These are phyloP conservation scores for Lignosus rhinocerotis DNA, from an alignment of 1,284 basidiomycete species.

Conservation along the genomic window DNA sequence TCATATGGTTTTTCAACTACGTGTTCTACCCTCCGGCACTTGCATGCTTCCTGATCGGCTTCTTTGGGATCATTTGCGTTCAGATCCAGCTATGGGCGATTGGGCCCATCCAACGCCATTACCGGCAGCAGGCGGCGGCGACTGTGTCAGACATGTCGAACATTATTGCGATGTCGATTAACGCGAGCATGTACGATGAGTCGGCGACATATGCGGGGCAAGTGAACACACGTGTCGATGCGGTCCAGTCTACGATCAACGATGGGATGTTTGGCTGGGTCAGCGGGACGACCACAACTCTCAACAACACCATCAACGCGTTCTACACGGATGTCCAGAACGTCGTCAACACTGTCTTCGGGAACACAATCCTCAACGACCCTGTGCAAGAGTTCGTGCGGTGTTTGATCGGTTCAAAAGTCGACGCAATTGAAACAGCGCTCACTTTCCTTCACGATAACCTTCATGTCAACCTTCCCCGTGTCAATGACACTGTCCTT, in stretches of 20 bases:
- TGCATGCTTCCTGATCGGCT: conserved; percentile 86
- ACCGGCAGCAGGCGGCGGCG: conserved; percentile 56
- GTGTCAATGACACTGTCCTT: conserved; percentile 72
- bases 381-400: conserved; percentile 86
- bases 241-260: conserved; percentile 78
- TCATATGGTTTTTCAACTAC: conserved; percentile 86
- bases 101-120: conserved; percentile 66
- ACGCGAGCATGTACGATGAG: conserved; percentile 78
- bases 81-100: conserved; percentile 85
- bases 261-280: conserved; percentile 92
- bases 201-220: conserved; percentile 74
- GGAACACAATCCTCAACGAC: conserved; percentile 76
- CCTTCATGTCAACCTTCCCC: conserved; percentile 76
- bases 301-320: conserved; percentile 78
- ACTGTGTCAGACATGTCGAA: conserved; percentile 68
- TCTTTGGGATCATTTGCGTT: conserved; percentile 86
- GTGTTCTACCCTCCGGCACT: conserved; percentile 89
- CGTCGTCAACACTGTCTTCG: conserved; percentile 73
- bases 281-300: conserved; percentile 83
- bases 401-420: conserved; percentile 90
- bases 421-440: conserved; percentile 82
- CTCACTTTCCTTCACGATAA: conserved; percentile 93
- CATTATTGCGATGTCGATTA: conserved; percentile 76
- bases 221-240: conserved; percentile 72
- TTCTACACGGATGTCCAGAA: conserved; percentile 78